phyloP scores from a whole-genome alignment of 257 asterid species.

The Solanum sitiens region DNA sequence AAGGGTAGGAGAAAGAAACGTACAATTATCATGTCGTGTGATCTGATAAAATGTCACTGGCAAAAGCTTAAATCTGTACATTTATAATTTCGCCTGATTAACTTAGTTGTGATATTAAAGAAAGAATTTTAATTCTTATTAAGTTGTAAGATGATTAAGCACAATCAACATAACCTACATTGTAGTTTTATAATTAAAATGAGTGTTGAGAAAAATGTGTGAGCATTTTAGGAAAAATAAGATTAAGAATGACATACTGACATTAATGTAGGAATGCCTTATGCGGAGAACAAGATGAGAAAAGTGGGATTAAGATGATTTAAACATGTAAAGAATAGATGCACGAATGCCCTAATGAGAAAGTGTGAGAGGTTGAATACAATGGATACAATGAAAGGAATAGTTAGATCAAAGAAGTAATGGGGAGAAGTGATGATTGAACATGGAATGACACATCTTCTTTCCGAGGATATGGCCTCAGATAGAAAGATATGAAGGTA shows the following conservation, averaged over 20 bases:
- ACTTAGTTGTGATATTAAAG: background rate
- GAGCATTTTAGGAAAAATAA: background rate
- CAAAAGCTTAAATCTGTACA: background rate
- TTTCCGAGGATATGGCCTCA: background rate
- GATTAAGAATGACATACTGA: background rate
- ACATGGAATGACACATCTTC: background rate
- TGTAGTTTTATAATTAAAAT: background rate
- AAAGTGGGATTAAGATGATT: background rate
- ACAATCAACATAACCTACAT: background rate
- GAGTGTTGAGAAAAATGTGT: background rate
- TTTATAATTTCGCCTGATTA: background rate
- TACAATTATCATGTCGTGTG: background rate
- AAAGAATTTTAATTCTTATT: background rate
- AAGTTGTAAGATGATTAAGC: background rate
- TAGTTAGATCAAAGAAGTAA: background rate
- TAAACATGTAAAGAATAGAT: background rate
- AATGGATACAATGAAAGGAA: background rate
- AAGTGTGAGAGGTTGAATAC: background rate
- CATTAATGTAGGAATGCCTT: background rate
- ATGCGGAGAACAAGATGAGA: background rate
- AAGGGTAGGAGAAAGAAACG: background rate
- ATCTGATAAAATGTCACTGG: background rate
- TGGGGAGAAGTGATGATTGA: background rate
- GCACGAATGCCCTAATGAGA: background rate
- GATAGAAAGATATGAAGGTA: background rate